Percentiles rank a stretch among this genome's conserved stretches.
Conservation (phyloP, 768 basidiomycete genomes). For the Phylloporus sp. region DNA sequence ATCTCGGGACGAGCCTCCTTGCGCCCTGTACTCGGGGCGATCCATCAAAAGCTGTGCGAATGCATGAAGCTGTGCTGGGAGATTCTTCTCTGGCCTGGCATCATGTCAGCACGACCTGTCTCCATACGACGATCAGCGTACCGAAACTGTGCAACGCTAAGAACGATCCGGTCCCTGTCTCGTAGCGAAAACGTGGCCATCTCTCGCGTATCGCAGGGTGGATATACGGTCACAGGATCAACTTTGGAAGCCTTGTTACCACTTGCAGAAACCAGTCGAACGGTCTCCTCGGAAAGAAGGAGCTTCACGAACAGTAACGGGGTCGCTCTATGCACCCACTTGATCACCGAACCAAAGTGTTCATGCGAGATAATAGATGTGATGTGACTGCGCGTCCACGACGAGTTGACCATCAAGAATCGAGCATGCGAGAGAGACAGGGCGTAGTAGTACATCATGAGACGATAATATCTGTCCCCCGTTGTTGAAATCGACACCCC, state of each 20-base stretch:
- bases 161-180: slow-evolving; percentile 55
- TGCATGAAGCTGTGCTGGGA: slow-evolving; percentile 69
- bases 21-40: slow-evolving; percentile 52
- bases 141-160: slow-evolving; percentile 94
- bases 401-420: slow-evolving; percentile 90
- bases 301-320: slow-evolving; percentile 39
- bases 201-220: slow-evolving; percentile 83
- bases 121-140: slow-evolving; percentile 28
- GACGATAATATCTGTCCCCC: slow-evolving; percentile 69
- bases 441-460: slow-evolving; percentile 83
- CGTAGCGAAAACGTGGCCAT: slow-evolving; percentile 54
- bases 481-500: background rate
- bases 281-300: slow-evolving; percentile 7
- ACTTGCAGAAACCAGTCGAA: background rate
- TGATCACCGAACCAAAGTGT: slow-evolving; percentile 44
- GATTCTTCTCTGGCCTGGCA: slow-evolving; percentile 91
- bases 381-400: slow-evolving; percentile 89
- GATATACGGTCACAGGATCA: slow-evolving; percentile 60
- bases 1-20: slow-evolving; percentile 13
- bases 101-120: background rate
- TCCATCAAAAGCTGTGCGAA: slow-evolving; percentile 53
- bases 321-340: slow-evolving; percentile 38
- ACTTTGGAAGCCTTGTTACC: background rate
- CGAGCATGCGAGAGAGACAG: slow-evolving; percentile 64
- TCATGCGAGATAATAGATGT: slow-evolving; percentile 59